Conservation (phyloP, 371 early-diverging fungal species). For the Mortierella sp. region DNA sequence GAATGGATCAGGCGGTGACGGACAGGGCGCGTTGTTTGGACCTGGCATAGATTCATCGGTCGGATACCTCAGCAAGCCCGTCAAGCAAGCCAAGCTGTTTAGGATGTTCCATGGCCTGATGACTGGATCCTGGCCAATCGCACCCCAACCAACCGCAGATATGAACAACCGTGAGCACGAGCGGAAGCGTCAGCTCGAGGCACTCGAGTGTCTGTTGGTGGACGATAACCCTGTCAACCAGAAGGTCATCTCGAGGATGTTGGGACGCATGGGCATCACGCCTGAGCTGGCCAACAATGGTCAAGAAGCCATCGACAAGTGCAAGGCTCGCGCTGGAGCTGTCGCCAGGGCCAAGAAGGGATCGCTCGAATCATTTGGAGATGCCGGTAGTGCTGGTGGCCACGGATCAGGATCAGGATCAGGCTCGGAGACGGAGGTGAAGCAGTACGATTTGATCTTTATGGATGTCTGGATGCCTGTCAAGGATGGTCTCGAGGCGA, state of each 20-base stretch:
- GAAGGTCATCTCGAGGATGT: slow-evolving; percentile 56
- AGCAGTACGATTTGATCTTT: slow-evolving; percentile 59
- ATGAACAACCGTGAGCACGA: slow-evolving; percentile 32
- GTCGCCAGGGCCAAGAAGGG: slow-evolving; percentile 14
- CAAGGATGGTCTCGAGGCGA: slow-evolving; percentile 61
- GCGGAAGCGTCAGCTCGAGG: slow-evolving; percentile 40
- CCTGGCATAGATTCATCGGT: slow-evolving; percentile 34
- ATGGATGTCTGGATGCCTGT: slow-evolving; percentile 72
- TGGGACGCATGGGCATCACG: slow-evolving; percentile 55
- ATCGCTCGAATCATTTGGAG: background rate
- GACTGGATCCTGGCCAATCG: slow-evolving; percentile 51
- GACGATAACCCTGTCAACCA: slow-evolving; percentile 67
- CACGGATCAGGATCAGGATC: background rate
- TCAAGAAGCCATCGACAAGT: slow-evolving; percentile 59
- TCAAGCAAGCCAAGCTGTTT: slow-evolving; percentile 53
- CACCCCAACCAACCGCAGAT: slow-evolving; percentile 21
- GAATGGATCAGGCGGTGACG: background rate
- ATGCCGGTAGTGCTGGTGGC: background rate
- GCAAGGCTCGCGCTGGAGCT: slow-evolving; percentile 41
- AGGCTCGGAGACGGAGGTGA: background rate
- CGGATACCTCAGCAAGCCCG: slow-evolving; percentile 46
- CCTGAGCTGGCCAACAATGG: slow-evolving; percentile 61
- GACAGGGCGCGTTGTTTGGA: background rate
- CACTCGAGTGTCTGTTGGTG: slow-evolving; percentile 49
- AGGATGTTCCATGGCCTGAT: slow-evolving; percentile 53